A percentile compares a stretch with the other conserved stretches of the same genome.
phyloP scores from a whole-genome alignment of 2,329 filamentous ascomycete species.

The Plectosphaerella sp. region DNA sequence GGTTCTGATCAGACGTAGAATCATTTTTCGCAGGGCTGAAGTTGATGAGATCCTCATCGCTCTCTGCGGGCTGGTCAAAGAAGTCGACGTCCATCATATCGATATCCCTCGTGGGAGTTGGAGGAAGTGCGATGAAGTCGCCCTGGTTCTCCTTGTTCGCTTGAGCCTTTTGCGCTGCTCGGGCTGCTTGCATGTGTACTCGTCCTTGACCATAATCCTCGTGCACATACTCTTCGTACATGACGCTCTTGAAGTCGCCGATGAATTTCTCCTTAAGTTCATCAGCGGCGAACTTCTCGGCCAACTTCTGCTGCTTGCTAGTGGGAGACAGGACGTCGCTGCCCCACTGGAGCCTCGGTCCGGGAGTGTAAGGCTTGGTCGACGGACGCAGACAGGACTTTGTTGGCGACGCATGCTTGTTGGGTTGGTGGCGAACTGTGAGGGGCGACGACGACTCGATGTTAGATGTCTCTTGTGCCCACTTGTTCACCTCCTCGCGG shows the following conservation, averaged over 20 bases:
- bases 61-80: not conserved
- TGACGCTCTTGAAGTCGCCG: not conserved
- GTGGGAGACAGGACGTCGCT: conserved; percentile 43
- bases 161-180: not conserved
- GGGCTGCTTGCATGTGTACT: not conserved
- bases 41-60: not conserved
- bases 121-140: no score
- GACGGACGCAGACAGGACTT: conserved; percentile 56
- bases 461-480: conserved; percentile 33
- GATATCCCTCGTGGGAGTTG: not conserved
- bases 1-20: not conserved
- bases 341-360: conserved; percentile 54
- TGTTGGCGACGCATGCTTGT: conserved; percentile 46
- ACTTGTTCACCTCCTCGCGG: conserved; percentile 33
- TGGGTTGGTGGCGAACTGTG: conserved; percentile 40
- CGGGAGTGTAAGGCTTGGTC: conserved; percentile 52
- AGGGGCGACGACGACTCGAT: conserved; percentile 32
- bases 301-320: conserved; percentile 29
- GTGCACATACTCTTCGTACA: not conserved
- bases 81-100: not conserved
- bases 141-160: not conserved
- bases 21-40: not conserved
- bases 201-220: not conserved
- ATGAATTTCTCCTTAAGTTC: not conserved
- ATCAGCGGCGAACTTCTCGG: not conserved